Evolutionary conservation across 2,329 filamentous ascomycete genomes (phyloP), one percentile per base, ranked within the genome.

Genomic region (Aspergillus fumigatiaffinis): DNA sequence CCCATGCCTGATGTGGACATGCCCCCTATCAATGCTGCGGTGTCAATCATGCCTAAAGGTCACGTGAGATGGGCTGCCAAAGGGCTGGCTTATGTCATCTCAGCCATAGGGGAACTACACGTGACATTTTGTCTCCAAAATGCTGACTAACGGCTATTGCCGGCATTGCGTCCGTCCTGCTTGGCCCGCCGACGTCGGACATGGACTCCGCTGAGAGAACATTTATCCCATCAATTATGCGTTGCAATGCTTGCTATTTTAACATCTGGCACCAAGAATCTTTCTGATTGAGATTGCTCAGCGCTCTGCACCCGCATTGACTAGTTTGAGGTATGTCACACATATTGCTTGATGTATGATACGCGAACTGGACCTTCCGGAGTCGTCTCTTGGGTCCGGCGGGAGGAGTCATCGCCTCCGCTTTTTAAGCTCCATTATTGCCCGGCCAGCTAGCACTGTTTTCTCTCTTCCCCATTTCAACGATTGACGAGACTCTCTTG

Each of bases 331-430:
- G 41, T 54, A 29, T 41, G 25, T 51, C 17, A 41, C 32, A 21
- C 28, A 51, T 51, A 51, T 23, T 20, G 21, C 21, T 47, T 25
- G 44, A 47, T 47, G n/a, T 25, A 23, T 26, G 23, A 25, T 23
- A 25, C 44, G 23, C 21, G 4, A 51, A 14, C n/a, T 53, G 58
- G 57, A 48, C 50, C 51, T 51, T 50, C 56, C 67, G 69, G 69
- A 72, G 68, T 68, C 68, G 59, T 63, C 50, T 48, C 59, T 50
- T 53, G 51, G 60, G 62, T 70, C 67, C 68, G 67, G 58, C 56
- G 54, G 59, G 57, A 60, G 52, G 51, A 63, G 64, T 66, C 66
- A 68, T 67, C 62, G 56, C 50, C 14, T 50, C 52, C 55, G 50
- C 52, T 44, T 58, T 60, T 62, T 53, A 56, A 63, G 44, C 52